A percentile compares a stretch with the other conserved stretches of the same genome.
These are phyloP conservation scores for Euphorbia lathyris DNA, from an alignment of 345 rosid species.

Conservation along the genomic window DNA sequence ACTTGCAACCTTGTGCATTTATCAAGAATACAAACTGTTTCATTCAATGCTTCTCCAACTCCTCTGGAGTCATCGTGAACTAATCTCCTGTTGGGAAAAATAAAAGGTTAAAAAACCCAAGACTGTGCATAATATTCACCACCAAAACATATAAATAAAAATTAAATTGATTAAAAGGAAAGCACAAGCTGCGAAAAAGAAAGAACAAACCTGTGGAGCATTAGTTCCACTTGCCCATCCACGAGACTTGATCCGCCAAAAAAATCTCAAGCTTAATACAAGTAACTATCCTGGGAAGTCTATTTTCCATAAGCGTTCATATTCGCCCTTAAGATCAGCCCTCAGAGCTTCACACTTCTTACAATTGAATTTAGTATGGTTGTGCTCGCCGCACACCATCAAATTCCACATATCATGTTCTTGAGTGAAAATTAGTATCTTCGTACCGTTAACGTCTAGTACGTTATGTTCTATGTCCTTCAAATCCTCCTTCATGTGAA, in stretches of 20 bases:
- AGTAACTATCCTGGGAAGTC: too few relatives aligned
- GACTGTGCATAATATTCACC: background rate
- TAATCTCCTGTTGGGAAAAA: constrained; percentile 53
- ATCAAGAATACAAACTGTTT: constrained; percentile 67
- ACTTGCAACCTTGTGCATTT: constrained; percentile 86
- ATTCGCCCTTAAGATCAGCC: too few relatives aligned
- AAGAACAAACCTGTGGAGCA: constrained; percentile 72
- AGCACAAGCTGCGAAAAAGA: background rate
- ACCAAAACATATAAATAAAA: background rate
- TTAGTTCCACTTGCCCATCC: constrained; percentile 82
- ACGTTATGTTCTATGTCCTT: too few relatives aligned
- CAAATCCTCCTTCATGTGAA: too few relatives aligned
- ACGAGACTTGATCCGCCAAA: constrained; percentile 78
- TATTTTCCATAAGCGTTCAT: too few relatives aligned
- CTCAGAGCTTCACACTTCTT: too few relatives aligned
- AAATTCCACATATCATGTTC: too few relatives aligned
- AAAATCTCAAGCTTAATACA: too few relatives aligned
- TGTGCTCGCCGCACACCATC: too few relatives aligned
- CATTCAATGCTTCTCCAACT: constrained; percentile 85
- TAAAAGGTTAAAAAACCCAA: background rate
- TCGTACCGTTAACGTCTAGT: too few relatives aligned
- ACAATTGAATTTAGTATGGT: too few relatives aligned
- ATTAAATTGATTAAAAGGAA: background rate
- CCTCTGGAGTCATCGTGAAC: constrained; percentile 77
- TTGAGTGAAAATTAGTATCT: too few relatives aligned